These are phyloP conservation scores for Pilatotrama ljubarskyi DNA, from an alignment of 768 basidiomycete genomes.

Conservation along the genomic window DNA sequence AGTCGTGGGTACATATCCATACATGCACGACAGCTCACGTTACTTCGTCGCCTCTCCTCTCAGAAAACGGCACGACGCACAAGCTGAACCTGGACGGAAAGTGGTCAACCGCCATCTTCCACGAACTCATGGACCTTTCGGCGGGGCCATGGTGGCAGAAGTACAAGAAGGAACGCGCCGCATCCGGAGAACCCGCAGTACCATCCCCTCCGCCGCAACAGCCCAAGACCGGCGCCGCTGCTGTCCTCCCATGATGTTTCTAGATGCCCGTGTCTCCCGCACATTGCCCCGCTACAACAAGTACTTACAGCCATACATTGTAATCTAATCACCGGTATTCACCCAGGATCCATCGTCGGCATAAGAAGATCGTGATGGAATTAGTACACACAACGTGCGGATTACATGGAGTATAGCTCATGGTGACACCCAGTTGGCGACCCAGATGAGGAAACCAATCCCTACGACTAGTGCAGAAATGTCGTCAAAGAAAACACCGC, in stretches of 20 bases:
- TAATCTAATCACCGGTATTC: constrained; percentile 18
- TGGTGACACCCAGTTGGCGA: constrained; percentile 28
- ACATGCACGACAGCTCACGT: background rate
- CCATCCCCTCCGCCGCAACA: constrained; percentile 14
- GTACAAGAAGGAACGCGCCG: constrained; percentile 49
- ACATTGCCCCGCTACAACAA: background rate
- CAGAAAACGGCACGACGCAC: constrained; percentile 51
- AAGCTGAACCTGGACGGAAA: constrained; percentile 62
- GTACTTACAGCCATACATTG: background rate
- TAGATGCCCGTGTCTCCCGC: background rate
- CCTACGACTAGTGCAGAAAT: constrained; percentile 70
- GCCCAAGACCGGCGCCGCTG: constrained; percentile 41
- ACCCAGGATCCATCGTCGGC: background rate
- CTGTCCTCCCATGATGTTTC: constrained; percentile 36
- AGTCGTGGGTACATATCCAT: constrained; percentile 34
- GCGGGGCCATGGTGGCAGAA: constrained; percentile 61
- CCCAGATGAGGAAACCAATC: constrained; percentile 51
- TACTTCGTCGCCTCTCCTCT: background rate
- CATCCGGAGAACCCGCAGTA: constrained; percentile 44
- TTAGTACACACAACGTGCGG: constrained; percentile 16
- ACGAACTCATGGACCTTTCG: constrained; percentile 68
- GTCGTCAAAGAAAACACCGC: constrained; percentile 67
- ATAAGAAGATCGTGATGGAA: background rate
- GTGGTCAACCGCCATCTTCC: constrained; percentile 65
- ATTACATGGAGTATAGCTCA: constrained; percentile 17